Evolutionary conservation across 176 grass and related monocot genomes (phyloP), one percentile per base, ranked within the genome.

Genomic region (Phyllostachys edulis): DNA sequence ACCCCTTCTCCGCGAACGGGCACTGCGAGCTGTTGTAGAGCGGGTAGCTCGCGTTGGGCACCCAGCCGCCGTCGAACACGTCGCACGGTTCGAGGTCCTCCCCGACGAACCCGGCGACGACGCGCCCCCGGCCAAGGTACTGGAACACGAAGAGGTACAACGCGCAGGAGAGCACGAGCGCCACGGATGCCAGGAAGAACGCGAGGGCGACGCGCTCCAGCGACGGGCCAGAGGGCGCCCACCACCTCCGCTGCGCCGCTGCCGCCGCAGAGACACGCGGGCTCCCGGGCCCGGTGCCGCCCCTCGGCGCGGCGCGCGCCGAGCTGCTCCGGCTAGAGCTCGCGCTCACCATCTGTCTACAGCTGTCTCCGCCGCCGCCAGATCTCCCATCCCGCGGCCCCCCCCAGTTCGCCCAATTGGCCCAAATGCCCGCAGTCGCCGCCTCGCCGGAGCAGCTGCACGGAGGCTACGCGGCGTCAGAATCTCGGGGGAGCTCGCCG

Each of bases 41-140:
- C 16, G 93, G 92, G 47, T 91, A 89, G 3, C 69, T 44, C 15
- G 38, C 67, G 71, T 96, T 88, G 9, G 37, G 82, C 20, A 94
- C 89, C 96, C 96, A 99, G 59, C 62, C 16, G 70, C 96, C 96
- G 75, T 99, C 89, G 78, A 96, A 99, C 32, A 96, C 78, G 90
- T 99, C 75, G 80, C 96, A 99, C 3, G 76, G 7, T 14, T 41
- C 86, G 27, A 27, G 62, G 34, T 44, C 61, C 56, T 85, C 77
- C 18, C 63, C 79, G 21, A 84, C 63, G 66, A 86, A 73, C 18
- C 63, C 79, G 21, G 86, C 63, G 66, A 86, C 60, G 24, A 74
- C 61, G 63, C 64, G 56, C 4, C 57, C 82, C 14, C 80, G 88
- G n/a, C 70, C 78, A 32, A 84, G 78, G 86, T 90, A 84, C 11